Percentiles rank a stretch among this genome's conserved stretches.
These are phyloP conservation scores for Glycine latifolia DNA, from an alignment of 306 rosid species.

Conservation along the genomic window DNA sequence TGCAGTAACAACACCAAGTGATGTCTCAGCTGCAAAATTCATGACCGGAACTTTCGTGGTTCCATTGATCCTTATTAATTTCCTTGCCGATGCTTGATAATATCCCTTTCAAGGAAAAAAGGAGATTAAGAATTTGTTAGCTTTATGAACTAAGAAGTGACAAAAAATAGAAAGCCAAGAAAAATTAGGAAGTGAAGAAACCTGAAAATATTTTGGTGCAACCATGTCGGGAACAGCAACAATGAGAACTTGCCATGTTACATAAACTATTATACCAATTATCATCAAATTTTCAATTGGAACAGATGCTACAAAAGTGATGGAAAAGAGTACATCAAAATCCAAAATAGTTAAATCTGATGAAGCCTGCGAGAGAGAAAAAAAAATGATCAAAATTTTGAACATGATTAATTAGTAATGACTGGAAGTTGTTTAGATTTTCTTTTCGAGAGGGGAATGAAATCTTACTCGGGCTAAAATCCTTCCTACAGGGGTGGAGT, in stretches of 20 bases:
- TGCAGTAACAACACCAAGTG: conserved; percentile 79
- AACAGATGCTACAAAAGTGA: conserved; percentile 45
- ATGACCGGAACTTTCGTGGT: conserved; percentile 87
- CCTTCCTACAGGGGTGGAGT: conserved; percentile 81
- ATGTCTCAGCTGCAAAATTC: conserved; percentile 81
- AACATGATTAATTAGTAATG: conserved; percentile 20
- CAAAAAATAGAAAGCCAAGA: not conserved
- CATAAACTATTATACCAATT: conserved; percentile 64
- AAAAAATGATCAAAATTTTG: not conserved
- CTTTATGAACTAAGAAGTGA: conserved; percentile 1
- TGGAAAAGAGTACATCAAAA: conserved; percentile 70
- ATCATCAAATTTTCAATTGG: conserved; percentile 47
- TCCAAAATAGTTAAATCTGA: conserved; percentile 86
- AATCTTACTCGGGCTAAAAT: conserved; percentile 78
- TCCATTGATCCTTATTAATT: conserved; percentile 84
- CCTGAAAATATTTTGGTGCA: conserved; percentile 68
- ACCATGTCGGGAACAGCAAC: conserved; percentile 66
- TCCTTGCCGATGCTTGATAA: conserved; percentile 79
- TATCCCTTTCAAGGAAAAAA: conserved; percentile 52
- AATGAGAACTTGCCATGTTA: conserved; percentile 87
- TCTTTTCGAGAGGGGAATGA: not conserved
- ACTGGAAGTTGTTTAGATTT: not conserved
- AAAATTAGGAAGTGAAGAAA: conserved; percentile 32
- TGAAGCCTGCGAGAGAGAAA: conserved; percentile 67
- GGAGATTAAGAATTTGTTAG: not conserved